Percentiles rank a stretch among this genome's conserved stretches.
Evolutionary conservation across 164 flowering plant species (phyloP).

Genomic region (Umbilicus rupestris): DNA sequence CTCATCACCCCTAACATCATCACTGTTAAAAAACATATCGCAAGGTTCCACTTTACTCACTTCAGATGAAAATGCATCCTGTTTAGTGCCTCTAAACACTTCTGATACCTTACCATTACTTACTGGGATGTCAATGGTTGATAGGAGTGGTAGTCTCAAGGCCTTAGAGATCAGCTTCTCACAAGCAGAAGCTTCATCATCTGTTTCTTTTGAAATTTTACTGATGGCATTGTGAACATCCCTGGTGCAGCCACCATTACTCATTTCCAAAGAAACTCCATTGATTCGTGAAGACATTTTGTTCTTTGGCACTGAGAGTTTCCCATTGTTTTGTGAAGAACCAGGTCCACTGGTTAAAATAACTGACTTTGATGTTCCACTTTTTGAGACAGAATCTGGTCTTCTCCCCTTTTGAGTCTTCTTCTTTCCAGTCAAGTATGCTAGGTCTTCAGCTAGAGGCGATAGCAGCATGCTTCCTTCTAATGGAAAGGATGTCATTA

Average conservation of each 20-base stretch:
- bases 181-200: slow-evolving; percentile 14
- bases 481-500: slow-evolving; percentile 49
- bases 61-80: neutral
- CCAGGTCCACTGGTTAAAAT: slow-evolving; percentile 9
- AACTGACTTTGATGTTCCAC: slow-evolving; percentile 12
- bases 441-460: slow-evolving; percentile 51
- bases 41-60: neutral
- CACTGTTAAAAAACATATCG: neutral
- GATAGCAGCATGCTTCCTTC: slow-evolving; percentile 39
- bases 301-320: slow-evolving; percentile 4
- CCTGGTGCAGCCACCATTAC: slow-evolving; percentile 15
- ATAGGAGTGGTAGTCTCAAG: slow-evolving; percentile 5
- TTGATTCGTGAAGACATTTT: neutral
- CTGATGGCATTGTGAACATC: slow-evolving; percentile 13
- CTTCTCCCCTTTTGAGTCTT: neutral
- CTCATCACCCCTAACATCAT: neutral
- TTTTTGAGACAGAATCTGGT: slow-evolving; percentile 5
- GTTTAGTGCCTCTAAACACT: neutral
- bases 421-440: slow-evolving; percentile 27
- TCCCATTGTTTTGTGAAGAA: slow-evolving; percentile 14
- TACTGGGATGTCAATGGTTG: slow-evolving; percentile 16
- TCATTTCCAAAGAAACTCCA: neutral
- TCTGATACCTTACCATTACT: slow-evolving; percentile 11
- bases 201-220: slow-evolving; percentile 21
- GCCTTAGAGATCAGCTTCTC: slow-evolving; percentile 12